Percentiles rank a stretch among this genome's conserved stretches.
These are phyloP conservation scores for Annona squamosa DNA, from an alignment of 164 flowering plant species.

Conservation along the genomic window DNA sequence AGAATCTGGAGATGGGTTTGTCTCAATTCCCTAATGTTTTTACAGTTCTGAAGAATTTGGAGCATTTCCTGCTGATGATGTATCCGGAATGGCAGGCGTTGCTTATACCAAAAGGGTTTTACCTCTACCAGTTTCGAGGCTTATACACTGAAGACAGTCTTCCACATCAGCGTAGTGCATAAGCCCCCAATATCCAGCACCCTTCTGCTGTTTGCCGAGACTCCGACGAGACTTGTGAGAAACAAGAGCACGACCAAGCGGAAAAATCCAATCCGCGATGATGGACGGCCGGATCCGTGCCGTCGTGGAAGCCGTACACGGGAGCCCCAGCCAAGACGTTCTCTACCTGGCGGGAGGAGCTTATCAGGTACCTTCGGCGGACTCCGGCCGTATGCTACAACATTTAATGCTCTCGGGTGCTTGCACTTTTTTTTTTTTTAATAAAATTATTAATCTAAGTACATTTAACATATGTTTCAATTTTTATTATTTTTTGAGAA, in stretches of 20 bases:
- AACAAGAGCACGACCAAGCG: background rate
- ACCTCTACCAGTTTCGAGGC: too few species aligned
- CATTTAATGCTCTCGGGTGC: too few species aligned
- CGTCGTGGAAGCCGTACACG: slow-evolving; percentile 71
- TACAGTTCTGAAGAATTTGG: slow-evolving; percentile 27
- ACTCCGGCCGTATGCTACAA: background rate
- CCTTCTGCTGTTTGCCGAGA: too few species aligned
- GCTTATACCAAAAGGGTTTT: background rate
- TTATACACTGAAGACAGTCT: too few species aligned
- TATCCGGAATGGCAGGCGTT: too few species aligned
- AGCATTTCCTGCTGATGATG: slow-evolving; percentile 32
- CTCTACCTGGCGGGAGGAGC: slow-evolving; percentile 88
- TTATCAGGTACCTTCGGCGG: slow-evolving; percentile 52
- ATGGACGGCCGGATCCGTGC: slow-evolving; percentile 45
- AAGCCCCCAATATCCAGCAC: too few species aligned
- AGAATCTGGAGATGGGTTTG: slow-evolving; percentile 42
- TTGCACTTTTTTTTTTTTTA: too few species aligned
- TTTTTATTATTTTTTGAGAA: too few species aligned
- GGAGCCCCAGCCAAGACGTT: slow-evolving; percentile 70
- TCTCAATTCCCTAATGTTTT: slow-evolving; percentile 22
- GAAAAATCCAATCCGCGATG: background rate
- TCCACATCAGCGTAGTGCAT: too few species aligned
- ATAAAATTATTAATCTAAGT: too few species aligned
- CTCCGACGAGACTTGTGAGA: too few species aligned
- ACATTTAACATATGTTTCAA: too few species aligned